These are phyloP conservation scores for Lepidium aucheri DNA, from an alignment of 345 rosid genomes.

Conservation along the genomic window DNA sequence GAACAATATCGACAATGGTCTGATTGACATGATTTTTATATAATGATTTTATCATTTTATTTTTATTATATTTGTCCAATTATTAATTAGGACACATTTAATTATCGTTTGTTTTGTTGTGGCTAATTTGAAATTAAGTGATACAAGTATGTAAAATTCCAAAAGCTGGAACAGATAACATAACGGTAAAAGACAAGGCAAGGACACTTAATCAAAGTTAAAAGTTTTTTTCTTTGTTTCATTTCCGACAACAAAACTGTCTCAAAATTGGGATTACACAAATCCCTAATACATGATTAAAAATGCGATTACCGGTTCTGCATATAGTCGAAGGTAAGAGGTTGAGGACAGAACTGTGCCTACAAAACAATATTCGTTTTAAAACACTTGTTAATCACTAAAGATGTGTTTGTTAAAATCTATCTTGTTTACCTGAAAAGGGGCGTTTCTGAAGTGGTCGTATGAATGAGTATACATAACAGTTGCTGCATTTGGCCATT, in stretches of 20 bases:
- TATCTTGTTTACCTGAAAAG: slow-evolving; percentile 52
- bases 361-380: slow-evolving; percentile 25
- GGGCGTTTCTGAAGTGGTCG: slow-evolving; percentile 60
- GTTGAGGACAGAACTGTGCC: slow-evolving; percentile 71
- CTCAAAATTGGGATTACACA: slow-evolving; percentile 9
- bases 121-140: background rate
- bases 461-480: slow-evolving; percentile 78
- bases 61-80: background rate
- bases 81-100: background rate
- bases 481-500: slow-evolving; percentile 68
- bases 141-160: background rate
- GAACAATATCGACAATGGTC: too few species aligned
- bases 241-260: background rate
- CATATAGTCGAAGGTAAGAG: slow-evolving; percentile 65
- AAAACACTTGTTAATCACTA: background rate
- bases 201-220: background rate
- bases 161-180: background rate
- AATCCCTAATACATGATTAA: background rate
- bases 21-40: too few species aligned
- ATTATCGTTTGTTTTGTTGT: background rate
- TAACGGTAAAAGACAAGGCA: background rate
- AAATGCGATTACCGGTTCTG: slow-evolving; percentile 35
- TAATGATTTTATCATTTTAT: too few species aligned
- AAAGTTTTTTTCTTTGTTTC: background rate
- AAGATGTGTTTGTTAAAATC: background rate